A percentile compares a stretch with the other conserved stretches of the same genome.
Conservation (phyloP, 805 yeast species). For the Candida maris region DNA sequence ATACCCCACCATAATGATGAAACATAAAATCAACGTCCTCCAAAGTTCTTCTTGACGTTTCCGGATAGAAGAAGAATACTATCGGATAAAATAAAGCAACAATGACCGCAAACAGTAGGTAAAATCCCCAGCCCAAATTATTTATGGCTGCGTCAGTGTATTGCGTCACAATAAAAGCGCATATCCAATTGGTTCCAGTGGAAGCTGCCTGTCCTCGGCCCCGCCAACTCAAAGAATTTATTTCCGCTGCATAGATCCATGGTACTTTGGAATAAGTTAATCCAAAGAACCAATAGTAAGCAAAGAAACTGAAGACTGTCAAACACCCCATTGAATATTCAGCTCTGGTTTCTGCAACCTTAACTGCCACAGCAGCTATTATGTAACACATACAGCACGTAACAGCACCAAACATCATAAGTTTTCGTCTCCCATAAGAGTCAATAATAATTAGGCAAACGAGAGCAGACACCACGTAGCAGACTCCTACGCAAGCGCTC, state of each 20-base stretch:
- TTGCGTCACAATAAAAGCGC: conserved; percentile 63
- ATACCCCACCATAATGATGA: conserved; percentile 5
- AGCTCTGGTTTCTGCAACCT: conserved; percentile 6
- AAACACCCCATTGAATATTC: conserved; percentile 38
- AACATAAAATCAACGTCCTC: conserved; percentile 70
- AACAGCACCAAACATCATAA: conserved; percentile 38
- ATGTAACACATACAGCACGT: conserved; percentile 46
- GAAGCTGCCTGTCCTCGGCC: conserved; percentile 58
- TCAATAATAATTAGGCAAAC: conserved; percentile 60
- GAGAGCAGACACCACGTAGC: conserved; percentile 53
- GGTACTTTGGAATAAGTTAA: conserved; percentile 36
- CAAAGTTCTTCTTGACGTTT: conserved; percentile 67
- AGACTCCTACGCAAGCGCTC: conserved; percentile 60
- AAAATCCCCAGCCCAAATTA: conserved; percentile 57
- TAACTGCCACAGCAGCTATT: conserved; percentile 32
- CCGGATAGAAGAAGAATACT: conserved; percentile 66
- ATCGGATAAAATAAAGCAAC: conserved; percentile 58
- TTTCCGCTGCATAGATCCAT: conserved; percentile 66
- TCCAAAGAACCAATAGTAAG: conserved; percentile 42
- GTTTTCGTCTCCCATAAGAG: conserved; percentile 61
- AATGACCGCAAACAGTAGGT: conserved; percentile 61
- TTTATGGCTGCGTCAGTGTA: conserved; percentile 54
- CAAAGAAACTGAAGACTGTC: conserved; percentile 50
- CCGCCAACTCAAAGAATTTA: conserved; percentile 62
- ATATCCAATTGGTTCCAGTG: conserved; percentile 65